Evolutionary conservation across 768 basidiomycete genomes (phyloP).

Genomic region (Mycena floridula): DNA sequence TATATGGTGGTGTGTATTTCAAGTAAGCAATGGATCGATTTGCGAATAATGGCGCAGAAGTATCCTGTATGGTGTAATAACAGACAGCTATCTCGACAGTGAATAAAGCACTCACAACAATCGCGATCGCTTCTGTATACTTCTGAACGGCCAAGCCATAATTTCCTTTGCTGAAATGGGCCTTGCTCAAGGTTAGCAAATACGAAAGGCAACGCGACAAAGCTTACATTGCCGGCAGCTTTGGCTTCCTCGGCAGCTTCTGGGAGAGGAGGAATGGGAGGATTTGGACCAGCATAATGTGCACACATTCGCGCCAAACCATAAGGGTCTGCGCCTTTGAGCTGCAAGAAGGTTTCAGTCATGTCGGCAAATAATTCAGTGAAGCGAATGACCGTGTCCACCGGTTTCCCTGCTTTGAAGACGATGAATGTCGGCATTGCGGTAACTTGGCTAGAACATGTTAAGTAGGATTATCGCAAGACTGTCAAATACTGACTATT

Average conservation of each 20-base stretch:
- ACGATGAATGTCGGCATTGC: slow-evolving; percentile 23
- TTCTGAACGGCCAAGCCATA: slow-evolving; percentile 13
- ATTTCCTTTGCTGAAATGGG: slow-evolving; percentile 10
- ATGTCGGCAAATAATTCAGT: neutral
- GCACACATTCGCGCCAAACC: slow-evolving; percentile 8
- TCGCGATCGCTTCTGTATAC: slow-evolving; percentile 10
- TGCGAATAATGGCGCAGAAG: slow-evolving; percentile 12
- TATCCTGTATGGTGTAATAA: no score
- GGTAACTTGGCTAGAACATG: slow-evolving; percentile 7
- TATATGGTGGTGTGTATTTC: slow-evolving; percentile 9
- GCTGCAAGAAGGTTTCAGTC: slow-evolving; percentile 9
- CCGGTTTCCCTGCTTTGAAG: slow-evolving; percentile 9
- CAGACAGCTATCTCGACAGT: no score
- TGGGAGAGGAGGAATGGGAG: slow-evolving; percentile 13
- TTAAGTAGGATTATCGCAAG: neutral
- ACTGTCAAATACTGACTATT: slow-evolving; percentile 43
- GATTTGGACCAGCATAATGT: slow-evolving; percentile 14
- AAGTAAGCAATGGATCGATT: slow-evolving; percentile 16
- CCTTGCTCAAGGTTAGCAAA: slow-evolving; percentile 1
- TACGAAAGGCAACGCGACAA: neutral
- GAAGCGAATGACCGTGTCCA: slow-evolving; percentile 9
- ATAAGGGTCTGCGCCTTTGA: slow-evolving; percentile 10
- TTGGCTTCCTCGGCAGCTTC: slow-evolving; percentile 13
- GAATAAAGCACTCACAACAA: slow-evolving; percentile 1
- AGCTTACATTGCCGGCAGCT: slow-evolving; percentile 11